phyloP scores from a whole-genome alignment of 78 protist species.

The Dictyostelium purpureum region DNA sequence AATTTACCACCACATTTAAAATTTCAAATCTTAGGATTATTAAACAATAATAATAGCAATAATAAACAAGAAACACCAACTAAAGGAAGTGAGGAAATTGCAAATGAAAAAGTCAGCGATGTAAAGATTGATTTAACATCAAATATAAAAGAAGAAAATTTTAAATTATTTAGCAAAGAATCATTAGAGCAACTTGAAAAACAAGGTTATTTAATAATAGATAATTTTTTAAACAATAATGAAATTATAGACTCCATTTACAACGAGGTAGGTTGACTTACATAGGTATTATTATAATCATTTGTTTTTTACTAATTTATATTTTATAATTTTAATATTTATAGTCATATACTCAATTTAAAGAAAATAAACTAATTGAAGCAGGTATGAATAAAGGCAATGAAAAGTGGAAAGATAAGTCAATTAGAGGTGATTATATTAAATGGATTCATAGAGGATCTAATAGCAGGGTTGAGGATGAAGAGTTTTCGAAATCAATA shows the following conservation, averaged over 20 bases:
- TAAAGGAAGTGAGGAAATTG: not conserved
- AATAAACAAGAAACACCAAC: not conserved
- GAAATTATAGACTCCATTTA: not conserved
- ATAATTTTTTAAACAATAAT: slow-evolving; percentile 15
- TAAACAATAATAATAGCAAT: not conserved
- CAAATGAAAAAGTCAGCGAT: not conserved
- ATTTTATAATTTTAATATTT: not conserved
- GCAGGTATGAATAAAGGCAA: slow-evolving; percentile 51
- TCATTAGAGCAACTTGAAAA: not conserved
- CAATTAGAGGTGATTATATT: slow-evolving; percentile 44
- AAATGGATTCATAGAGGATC: slow-evolving; percentile 52
- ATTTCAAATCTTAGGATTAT: not conserved
- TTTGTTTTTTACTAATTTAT: not conserved
- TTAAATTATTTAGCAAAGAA: not conserved
- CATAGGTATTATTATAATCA: not conserved
- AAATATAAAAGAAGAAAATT: not conserved
- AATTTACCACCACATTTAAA: slow-evolving; percentile 24
- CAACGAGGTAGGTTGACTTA: not conserved
- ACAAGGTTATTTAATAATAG: slow-evolving; percentile 32
- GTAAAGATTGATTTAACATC: not conserved
- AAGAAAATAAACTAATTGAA: not conserved
- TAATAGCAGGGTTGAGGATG: slow-evolving; percentile 8
- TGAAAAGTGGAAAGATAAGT: slow-evolving; percentile 48
- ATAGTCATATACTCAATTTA: slow-evolving; percentile 3
- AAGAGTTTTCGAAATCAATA: not conserved